Base-by-base conservation (phyloP, 164 flowering plant genomes). In the Dillenia suffruticosa region DNA sequence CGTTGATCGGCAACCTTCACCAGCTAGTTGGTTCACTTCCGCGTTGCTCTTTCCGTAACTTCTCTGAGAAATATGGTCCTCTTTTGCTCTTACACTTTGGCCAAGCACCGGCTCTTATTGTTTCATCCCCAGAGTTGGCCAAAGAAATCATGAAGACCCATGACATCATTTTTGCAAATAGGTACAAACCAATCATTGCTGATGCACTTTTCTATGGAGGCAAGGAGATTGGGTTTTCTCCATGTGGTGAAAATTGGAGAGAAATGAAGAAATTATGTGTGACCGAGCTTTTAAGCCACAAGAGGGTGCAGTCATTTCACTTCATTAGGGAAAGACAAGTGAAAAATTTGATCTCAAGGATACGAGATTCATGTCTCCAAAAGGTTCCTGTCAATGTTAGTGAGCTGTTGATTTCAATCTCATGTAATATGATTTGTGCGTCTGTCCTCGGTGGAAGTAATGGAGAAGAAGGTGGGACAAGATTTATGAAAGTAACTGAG, bases 1-100 rank as follows among this genome's bases (percentile, higher is more conserved):
- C 67, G 5, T 10, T 67, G 44, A 5, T 59, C 16, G 72, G 76
- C 9, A 68, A 71, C 66, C 49, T 74, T 44, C 74, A 74, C 60
- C 69, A 67, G 51, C 58, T 19, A 1, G 22, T 70, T 11, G 58
- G 72, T 1, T 40, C 43, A 12, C 51, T 57, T 17, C 69, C 68
- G 14, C 73, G 65, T 46, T 55, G 69, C 9, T 70, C 72, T 24
- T 46, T 70, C 53, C 24, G 10, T 12, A 40, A 19, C 9, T 46
- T 71, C 15, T 64, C 71, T 9, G 19, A 50, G 44, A 50, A 57
- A 12, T 43, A 68, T 45, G 75, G 68, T 2, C 66, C 69, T 0
- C n/a, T 72, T 10, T 19, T 68, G 69, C 48, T 56, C 1, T 16
- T 68, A 17, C 62, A 49, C 32, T 2, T 65, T 8, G 69, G 69